phyloP scores from a whole-genome alignment of 2,329 filamentous ascomycete genomes.

The Beauveria rudraprayagi region DNA sequence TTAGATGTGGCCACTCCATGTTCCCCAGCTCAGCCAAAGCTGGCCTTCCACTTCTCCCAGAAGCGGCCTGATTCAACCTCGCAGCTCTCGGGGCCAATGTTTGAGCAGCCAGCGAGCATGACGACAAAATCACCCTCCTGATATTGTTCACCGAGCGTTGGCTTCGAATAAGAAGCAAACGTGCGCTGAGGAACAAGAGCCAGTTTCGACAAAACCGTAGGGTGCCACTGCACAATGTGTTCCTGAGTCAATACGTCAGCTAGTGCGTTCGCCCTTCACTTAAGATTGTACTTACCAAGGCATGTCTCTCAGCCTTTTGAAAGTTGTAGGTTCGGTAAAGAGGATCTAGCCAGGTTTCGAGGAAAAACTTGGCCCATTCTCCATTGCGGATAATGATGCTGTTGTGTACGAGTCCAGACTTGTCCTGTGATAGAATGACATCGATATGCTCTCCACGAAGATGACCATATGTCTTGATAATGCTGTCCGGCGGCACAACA shows the following conservation, averaged over 20 bases:
- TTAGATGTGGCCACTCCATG: neutral
- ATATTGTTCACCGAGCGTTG: conserved; percentile 54
- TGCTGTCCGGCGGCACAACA: conserved; percentile 89
- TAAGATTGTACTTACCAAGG: conserved; percentile 55
- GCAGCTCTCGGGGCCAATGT: conserved; percentile 52
- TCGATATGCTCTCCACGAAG: conserved; percentile 72
- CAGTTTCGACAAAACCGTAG: conserved; percentile 83
- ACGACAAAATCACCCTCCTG: conserved; percentile 79
- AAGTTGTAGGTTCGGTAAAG: conserved; percentile 93
- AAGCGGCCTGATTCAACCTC: conserved; percentile 57
- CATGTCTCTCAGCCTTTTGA: conserved; percentile 86
- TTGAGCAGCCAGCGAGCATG: conserved; percentile 66
- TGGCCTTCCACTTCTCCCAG: conserved; percentile 37
- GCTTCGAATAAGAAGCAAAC: conserved; percentile 68
- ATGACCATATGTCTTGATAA: conserved; percentile 88
- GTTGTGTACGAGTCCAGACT: conserved; percentile 63
- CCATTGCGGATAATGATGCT: conserved; percentile 77
- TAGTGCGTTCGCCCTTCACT: neutral
- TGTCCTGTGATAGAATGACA: conserved; percentile 77
- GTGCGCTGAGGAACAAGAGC: conserved; percentile 80
- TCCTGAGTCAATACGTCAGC: conserved; percentile 46
- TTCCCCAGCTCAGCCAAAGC: conserved; percentile 24
- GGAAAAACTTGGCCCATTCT: conserved; percentile 85
- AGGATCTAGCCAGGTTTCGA: conserved; percentile 95
- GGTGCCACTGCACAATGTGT: conserved; percentile 92